A percentile compares a stretch with the other conserved stretches of the same genome.
Conservation (phyloP, 345 rosid species). For the Noccaea caerulescens region DNA sequence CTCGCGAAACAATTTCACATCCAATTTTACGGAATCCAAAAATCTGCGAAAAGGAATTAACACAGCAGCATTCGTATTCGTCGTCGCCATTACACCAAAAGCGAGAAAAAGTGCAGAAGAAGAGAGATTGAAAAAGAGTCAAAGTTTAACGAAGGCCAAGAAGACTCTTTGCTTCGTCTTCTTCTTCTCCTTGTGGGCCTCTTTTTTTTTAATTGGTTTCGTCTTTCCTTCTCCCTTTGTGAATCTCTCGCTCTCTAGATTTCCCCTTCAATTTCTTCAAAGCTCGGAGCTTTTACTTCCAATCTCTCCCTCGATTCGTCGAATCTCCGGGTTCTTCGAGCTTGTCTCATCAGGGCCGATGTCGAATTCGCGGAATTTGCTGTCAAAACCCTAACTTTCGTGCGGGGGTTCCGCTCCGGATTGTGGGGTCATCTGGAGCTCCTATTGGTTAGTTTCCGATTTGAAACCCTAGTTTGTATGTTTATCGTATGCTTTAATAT, state of each 20-base stretch:
- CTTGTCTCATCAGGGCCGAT: slow-evolving; percentile 20
- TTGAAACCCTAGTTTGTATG: slow-evolving; percentile 33
- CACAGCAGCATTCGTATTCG: slow-evolving; percentile 41
- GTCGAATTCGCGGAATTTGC: slow-evolving; percentile 38
- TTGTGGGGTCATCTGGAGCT: slow-evolving; percentile 38
- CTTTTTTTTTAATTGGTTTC: slow-evolving; percentile 12
- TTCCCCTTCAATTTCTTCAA: slow-evolving; percentile 36
- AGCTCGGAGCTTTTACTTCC: slow-evolving; percentile 34
- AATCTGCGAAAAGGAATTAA: slow-evolving; percentile 18
- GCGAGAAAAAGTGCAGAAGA: slow-evolving; percentile 27
- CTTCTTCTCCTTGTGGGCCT: slow-evolving; percentile 10
- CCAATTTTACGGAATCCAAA: slow-evolving; percentile 24
- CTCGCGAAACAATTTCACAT: slow-evolving; percentile 3
- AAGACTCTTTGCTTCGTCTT: slow-evolving; percentile 46
- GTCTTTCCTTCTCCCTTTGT: slow-evolving; percentile 14
- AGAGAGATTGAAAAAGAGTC: slow-evolving; percentile 47
- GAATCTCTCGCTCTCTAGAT: slow-evolving; percentile 26
- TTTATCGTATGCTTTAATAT: slow-evolving; percentile 5
- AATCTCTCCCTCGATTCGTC: slow-evolving; percentile 12
- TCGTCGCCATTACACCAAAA: slow-evolving; percentile 33
- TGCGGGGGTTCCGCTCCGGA: slow-evolving; percentile 25
- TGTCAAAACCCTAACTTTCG: slow-evolving; percentile 65
- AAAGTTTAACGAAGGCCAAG: slow-evolving; percentile 49
- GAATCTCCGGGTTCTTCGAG: slow-evolving; percentile 31
- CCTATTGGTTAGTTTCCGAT: slow-evolving; percentile 40